Percentiles rank a stretch among this genome's conserved stretches.
Conservation (phyloP, 176 grass and related monocot genomes). For the Pontederia crassipes region DNA sequence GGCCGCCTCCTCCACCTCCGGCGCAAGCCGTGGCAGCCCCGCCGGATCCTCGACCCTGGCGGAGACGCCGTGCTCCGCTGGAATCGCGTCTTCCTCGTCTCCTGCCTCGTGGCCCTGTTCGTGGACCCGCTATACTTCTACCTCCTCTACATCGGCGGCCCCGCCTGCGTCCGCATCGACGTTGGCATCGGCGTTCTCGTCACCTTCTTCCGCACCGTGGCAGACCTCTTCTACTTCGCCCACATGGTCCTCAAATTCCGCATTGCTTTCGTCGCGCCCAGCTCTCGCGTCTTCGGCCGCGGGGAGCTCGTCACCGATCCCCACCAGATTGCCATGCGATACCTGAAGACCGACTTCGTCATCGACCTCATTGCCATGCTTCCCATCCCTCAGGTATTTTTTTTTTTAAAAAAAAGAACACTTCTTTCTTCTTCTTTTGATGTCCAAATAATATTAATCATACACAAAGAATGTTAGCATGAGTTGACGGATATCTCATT, state of each 20-base stretch:
- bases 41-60: slow-evolving; percentile 76
- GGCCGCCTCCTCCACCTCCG: not conserved
- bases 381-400: slow-evolving; percentile 66
- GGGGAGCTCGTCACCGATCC: slow-evolving; percentile 80
- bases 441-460: too few relatives aligned
- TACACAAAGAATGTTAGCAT: too few relatives aligned
- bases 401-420: not conserved
- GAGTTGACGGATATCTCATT: too few relatives aligned
- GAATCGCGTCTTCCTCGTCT: slow-evolving; percentile 79
- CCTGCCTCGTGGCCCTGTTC: slow-evolving; percentile 66
- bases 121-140: slow-evolving; percentile 92
- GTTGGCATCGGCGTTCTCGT: slow-evolving; percentile 34
- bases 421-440: too few relatives aligned
- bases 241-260: slow-evolving; percentile 89
- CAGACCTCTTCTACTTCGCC: slow-evolving; percentile 65
- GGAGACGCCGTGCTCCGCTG: slow-evolving; percentile 62
- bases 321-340: slow-evolving; percentile 67
- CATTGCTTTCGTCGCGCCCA: slow-evolving; percentile 72
- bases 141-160: slow-evolving; percentile 42
- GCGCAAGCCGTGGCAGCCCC: slow-evolving; percentile 46
- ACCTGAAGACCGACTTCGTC: slow-evolving; percentile 88
- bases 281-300: slow-evolving; percentile 60
- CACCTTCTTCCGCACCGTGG: slow-evolving; percentile 47
- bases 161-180: slow-evolving; percentile 52
- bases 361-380: slow-evolving; percentile 82